phyloP scores from a whole-genome alignment of 345 rosid genomes.

The Rhodamnia argentea region DNA sequence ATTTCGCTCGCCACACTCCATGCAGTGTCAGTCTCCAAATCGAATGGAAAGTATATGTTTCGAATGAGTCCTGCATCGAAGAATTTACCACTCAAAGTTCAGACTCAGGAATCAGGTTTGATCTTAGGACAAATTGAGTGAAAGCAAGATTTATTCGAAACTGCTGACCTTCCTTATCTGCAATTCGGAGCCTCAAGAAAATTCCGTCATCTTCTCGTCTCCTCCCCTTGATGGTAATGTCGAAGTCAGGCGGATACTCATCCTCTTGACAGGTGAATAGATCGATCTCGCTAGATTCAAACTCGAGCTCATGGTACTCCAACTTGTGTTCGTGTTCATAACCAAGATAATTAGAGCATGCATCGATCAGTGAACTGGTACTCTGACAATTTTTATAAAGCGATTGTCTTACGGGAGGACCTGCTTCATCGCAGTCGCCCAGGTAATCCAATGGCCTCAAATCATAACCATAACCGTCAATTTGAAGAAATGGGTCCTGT shows the following conservation, averaged over 20 bases:
- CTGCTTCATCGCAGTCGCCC: constrained; percentile 27
- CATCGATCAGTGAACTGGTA: constrained; percentile 17
- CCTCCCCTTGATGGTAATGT: constrained; percentile 72
- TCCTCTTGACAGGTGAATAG: constrained; percentile 56
- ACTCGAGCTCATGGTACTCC: constrained; percentile 29
- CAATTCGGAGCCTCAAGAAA: constrained; percentile 75
- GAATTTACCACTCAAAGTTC: not conserved
- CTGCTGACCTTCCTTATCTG: constrained; percentile 70
- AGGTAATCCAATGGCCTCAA: constrained; percentile 26
- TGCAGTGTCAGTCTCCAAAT: constrained; percentile 60
- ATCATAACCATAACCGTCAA: constrained; percentile 32
- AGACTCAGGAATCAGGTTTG: not conserved
- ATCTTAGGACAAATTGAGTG: not conserved
- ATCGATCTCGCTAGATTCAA: constrained; percentile 40
- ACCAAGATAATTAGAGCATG: constrained; percentile 15
- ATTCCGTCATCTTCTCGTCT: constrained; percentile 56
- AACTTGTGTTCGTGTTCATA: constrained; percentile 20
- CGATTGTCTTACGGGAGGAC: constrained; percentile 37
- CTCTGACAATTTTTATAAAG: constrained; percentile 10
- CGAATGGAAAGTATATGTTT: constrained; percentile 88
- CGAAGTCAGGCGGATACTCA: constrained; percentile 30
- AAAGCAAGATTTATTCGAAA: not conserved
- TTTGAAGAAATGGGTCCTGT: constrained; percentile 68
- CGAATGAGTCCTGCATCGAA: constrained; percentile 48
- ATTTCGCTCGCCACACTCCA: constrained; percentile 76